These are phyloP conservation scores for Kazachstania viticola DNA, from an alignment of 805 yeast genomes.

Conservation along the genomic window DNA sequence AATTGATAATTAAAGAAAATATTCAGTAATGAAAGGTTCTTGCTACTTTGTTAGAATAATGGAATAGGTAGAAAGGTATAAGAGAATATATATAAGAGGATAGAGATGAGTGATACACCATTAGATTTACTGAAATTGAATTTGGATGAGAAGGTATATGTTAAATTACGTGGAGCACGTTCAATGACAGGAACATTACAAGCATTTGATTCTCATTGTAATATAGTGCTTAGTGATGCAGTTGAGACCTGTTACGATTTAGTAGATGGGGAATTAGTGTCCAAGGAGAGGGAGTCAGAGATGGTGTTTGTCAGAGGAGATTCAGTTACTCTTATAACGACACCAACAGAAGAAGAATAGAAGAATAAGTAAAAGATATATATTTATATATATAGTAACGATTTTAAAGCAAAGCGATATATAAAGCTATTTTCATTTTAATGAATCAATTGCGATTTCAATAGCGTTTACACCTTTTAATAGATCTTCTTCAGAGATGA, in stretches of 20 bases:
- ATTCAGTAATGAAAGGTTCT: too few relatives aligned
- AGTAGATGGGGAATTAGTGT: constrained; percentile 35
- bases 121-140: constrained; percentile 77
- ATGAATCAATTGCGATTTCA: constrained; percentile 18
- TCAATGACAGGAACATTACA: constrained; percentile 84
- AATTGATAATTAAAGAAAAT: too few relatives aligned
- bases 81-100: not conserved
- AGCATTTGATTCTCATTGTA: constrained; percentile 93
- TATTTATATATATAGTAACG: constrained; percentile 1
- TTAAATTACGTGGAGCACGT: constrained; percentile 88
- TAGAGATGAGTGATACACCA: constrained; percentile 49
- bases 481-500: constrained; percentile 78
- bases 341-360: constrained; percentile 25
- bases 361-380: not conserved
- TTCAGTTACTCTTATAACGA: constrained; percentile 74
- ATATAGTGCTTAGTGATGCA: constrained; percentile 89
- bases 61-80: not conserved
- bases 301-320: constrained; percentile 98
- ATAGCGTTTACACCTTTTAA: constrained; percentile 71
- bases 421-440: constrained; percentile 19
- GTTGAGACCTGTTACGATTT: constrained; percentile 64
- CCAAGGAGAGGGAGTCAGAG: constrained; percentile 50
- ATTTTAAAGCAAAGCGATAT: not conserved
- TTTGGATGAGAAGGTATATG: constrained; percentile 75
- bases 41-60: not conserved